phyloP scores from a whole-genome alignment of 2,329 filamentous ascomycete genomes.

The Cladosporium halotolerans region DNA sequence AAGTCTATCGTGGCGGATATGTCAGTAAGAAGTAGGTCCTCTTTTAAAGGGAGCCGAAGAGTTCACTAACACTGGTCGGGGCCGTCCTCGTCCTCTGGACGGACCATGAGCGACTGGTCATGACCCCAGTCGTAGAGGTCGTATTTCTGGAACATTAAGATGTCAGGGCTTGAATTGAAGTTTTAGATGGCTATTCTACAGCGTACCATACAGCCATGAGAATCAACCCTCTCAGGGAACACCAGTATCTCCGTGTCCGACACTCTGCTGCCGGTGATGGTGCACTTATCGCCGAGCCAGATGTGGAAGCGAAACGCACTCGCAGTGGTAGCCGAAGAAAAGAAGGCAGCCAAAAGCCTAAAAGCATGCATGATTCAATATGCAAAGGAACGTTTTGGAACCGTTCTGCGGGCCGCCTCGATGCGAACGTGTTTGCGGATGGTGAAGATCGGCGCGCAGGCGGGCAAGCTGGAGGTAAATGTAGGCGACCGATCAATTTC shows the following conservation, averaged over 20 bases:
- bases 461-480: neutral
- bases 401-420: neutral
- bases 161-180: too few relatives aligned
- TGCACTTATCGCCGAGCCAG: constrained; percentile 9
- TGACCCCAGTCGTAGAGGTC: constrained; percentile 1
- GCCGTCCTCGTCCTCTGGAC: neutral
- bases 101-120: constrained; percentile 4
- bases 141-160: neutral
- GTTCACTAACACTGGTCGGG: neutral
- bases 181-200: neutral
- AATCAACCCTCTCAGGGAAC: neutral
- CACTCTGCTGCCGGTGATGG: neutral
- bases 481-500: constrained; percentile 6
- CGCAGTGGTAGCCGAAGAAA: neutral
- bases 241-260: constrained; percentile 3
- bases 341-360: too few relatives aligned
- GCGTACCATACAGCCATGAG: constrained; percentile 1
- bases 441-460: neutral
- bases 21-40: neutral
- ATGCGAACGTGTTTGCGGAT: neutral
- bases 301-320: constrained; percentile 4
- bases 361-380: neutral
- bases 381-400: neutral
- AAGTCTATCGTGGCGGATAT: neutral
- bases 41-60: neutral